Evolutionary conservation across 331 rosid genomes (phyloP).

Genomic region (Prunus yedoensis): DNA sequence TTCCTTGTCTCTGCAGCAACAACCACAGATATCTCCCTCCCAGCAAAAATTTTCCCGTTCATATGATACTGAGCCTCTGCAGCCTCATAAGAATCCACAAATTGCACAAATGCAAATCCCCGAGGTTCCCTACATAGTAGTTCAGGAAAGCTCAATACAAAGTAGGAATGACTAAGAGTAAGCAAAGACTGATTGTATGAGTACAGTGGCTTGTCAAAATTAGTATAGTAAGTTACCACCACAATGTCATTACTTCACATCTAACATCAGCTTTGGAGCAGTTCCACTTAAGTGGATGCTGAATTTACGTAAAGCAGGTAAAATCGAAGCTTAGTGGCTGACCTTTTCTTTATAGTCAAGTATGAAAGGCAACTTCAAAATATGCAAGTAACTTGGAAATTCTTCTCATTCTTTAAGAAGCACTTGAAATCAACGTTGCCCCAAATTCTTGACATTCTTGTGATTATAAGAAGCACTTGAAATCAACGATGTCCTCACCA

Average conservation of each 20-base stretch:
- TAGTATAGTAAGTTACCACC: conserved; percentile 37
- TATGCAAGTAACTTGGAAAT: conserved; percentile 76
- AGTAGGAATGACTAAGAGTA: conserved; percentile 25
- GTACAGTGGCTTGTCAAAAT: conserved; percentile 38
- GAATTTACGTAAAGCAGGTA: conserved; percentile 54
- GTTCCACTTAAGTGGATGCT: conserved; percentile 51
- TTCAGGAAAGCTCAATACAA: conserved; percentile 30
- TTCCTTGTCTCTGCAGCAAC: conserved; percentile 98
- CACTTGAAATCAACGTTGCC: conserved; percentile 56
- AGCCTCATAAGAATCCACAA: conserved; percentile 90
- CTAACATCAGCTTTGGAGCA: conserved; percentile 42
- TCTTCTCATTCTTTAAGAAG: conserved; percentile 77
- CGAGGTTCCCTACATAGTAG: conserved; percentile 82
- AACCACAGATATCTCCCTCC: conserved; percentile 95
- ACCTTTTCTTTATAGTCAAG: conserved; percentile 77
- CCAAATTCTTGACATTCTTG: conserved; percentile 38
- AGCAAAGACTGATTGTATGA: conserved; percentile 30
- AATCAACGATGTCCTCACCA: conserved; percentile 54
- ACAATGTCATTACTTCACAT: conserved; percentile 43
- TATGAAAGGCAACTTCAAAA: conserved; percentile 68
- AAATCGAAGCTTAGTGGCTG: conserved; percentile 62
- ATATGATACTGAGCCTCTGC: conserved; percentile 98
- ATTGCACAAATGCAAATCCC: conserved; percentile 98
- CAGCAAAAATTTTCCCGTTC: conserved; percentile 93
- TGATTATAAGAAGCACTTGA: conserved; percentile 35